These are phyloP conservation scores for Leccinum arenicola DNA, from an alignment of 768 basidiomycete genomes.

Conservation along the genomic window DNA sequence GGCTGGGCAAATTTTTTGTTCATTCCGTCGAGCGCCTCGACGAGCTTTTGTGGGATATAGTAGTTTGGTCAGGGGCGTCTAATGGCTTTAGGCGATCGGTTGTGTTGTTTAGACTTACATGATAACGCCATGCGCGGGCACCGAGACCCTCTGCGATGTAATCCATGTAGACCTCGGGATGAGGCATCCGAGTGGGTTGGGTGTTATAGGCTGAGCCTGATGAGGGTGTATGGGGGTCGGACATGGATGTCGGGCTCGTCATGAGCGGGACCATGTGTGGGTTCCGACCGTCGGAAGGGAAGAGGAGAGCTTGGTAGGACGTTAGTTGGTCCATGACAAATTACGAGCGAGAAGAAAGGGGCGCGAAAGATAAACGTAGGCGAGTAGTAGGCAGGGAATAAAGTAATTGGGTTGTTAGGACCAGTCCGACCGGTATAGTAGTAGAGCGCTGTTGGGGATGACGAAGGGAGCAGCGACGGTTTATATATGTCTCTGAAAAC, in stretches of 20 bases:
- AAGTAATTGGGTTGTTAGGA: constrained; percentile 8
- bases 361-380: constrained; percentile 17
- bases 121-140: constrained; percentile 67
- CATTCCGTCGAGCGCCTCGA: constrained; percentile 79
- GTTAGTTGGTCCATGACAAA: constrained; percentile 59
- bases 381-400: constrained; percentile 18
- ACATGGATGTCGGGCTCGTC: constrained; percentile 58
- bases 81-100: constrained; percentile 12
- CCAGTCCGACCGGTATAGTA: neutral
- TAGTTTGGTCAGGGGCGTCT: constrained; percentile 15
- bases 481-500: constrained; percentile 37
- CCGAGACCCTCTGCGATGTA: constrained; percentile 75
- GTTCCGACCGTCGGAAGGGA: constrained; percentile 74
- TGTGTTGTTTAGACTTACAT: constrained; percentile 42
- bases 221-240: constrained; percentile 41
- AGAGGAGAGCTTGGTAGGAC: constrained; percentile 69
- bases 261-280: constrained; percentile 71
- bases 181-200: constrained; percentile 63
- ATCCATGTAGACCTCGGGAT: constrained; percentile 85
- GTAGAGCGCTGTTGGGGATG: constrained; percentile 19
- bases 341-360: constrained; percentile 9
- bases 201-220: constrained; percentile 30
- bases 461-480: constrained; percentile 18
- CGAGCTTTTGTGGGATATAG: constrained; percentile 41
- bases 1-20: constrained; percentile 73